Percentiles rank a stretch among this genome's conserved stretches.
phyloP scores from a whole-genome alignment of 495 filamentous ascomycete genomes.

The Penicillium angulare region DNA sequence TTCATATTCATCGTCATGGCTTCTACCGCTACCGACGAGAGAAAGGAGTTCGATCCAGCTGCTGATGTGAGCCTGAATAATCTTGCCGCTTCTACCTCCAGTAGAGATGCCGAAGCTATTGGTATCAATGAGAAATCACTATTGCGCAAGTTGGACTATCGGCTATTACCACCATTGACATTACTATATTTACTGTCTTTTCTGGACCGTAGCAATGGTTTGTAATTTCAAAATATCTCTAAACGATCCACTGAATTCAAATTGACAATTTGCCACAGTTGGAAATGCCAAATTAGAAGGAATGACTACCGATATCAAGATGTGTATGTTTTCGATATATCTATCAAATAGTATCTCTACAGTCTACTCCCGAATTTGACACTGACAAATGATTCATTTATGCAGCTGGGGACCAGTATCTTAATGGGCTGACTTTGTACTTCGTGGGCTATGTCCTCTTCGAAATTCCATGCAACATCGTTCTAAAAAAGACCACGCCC shows the following conservation, averaged over 20 bases:
- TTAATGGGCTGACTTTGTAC: conserved; percentile 69
- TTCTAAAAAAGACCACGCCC: conserved; percentile 70
- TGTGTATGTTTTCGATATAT: conserved; percentile 45
- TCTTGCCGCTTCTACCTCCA: conserved; percentile 8
- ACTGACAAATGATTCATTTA: neutral
- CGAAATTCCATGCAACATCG: conserved; percentile 70
- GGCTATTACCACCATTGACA: conserved; percentile 64
- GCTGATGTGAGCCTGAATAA: neutral
- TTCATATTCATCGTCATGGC: conserved; percentile 6
- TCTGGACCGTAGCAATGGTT: conserved; percentile 72
- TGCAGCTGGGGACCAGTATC: conserved; percentile 64
- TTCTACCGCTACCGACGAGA: conserved; percentile 2
- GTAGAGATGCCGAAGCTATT: conserved; percentile 18
- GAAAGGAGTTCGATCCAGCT: conserved; percentile 4
- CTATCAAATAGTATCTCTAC: neutral
- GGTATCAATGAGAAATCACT: conserved; percentile 59
- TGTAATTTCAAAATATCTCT: neutral
- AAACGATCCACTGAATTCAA: conserved; percentile 1
- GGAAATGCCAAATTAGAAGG: conserved; percentile 62
- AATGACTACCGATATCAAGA: conserved; percentile 59
- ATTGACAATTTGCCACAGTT: conserved; percentile 30
- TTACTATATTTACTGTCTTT: conserved; percentile 73
- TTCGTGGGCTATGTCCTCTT: conserved; percentile 76
- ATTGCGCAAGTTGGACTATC: conserved; percentile 63
- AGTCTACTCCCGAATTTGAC: neutral